Conservation (phyloP, 2,329 filamentous ascomycete species). For the Acarospora socialis region DNA sequence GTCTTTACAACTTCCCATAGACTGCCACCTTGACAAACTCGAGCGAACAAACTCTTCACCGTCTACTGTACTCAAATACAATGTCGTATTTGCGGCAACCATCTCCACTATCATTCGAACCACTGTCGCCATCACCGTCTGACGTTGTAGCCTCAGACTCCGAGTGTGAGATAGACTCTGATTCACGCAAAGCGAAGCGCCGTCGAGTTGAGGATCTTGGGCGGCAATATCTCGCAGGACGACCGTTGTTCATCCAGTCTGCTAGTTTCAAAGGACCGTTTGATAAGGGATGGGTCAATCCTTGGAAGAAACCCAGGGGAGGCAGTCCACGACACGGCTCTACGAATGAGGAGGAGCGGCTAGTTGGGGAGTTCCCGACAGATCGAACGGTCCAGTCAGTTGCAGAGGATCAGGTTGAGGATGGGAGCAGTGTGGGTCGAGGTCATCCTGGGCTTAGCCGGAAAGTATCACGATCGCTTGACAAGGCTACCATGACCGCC, state of each 20-base stretch:
- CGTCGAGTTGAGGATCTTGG: constrained; percentile 29
- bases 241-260: constrained; percentile 30
- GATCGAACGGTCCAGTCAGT: too few species aligned
- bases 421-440: too few species aligned
- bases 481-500: too few species aligned
- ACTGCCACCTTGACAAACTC: too few species aligned
- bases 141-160: constrained; percentile 21
- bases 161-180: constrained; percentile 26
- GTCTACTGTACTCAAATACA: too few species aligned
- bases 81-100: constrained; percentile 15
- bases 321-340: not conserved
- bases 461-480: too few species aligned
- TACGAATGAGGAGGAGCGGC: not conserved
- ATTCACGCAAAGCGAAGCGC: constrained; percentile 23
- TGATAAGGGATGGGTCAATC: constrained; percentile 30
- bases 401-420: too few species aligned
- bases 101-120: constrained; percentile 25
- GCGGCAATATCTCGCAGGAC: constrained; percentile 28
- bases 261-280: constrained; percentile 33
- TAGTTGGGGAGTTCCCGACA: constrained; percentile 3
- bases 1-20: too few species aligned
- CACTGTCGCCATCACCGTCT: constrained; percentile 16
- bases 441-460: too few species aligned
- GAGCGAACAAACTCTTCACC: too few species aligned
- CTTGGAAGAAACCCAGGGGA: constrained; percentile 25